phyloP scores from a whole-genome alignment of 164 flowering plant genomes.

The Paratinospora sagittata region DNA sequence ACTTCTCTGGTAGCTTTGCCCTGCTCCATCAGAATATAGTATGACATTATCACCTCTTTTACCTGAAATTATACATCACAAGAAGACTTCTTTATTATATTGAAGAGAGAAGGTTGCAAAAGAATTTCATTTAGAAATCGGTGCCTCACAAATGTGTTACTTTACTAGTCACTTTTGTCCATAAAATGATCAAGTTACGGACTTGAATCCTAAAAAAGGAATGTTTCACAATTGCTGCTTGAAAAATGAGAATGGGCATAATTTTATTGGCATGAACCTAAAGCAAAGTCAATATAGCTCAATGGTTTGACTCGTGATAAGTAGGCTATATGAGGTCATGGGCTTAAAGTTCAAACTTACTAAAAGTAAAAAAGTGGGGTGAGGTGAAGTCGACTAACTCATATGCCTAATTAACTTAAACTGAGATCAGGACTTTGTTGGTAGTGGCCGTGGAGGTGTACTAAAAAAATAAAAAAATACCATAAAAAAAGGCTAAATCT shows the following conservation, averaged over 20 bases:
- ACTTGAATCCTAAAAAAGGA: not conserved
- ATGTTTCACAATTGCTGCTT: not conserved
- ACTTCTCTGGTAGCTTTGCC: slow-evolving; percentile 65
- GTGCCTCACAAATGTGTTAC: not conserved
- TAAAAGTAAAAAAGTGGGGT: too few relatives aligned
- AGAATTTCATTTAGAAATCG: not conserved
- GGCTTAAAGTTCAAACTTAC: too few relatives aligned
- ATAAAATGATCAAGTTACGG: not conserved
- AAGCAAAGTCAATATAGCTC: too few relatives aligned
- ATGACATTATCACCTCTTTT: slow-evolving; percentile 69
- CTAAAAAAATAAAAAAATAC: too few relatives aligned
- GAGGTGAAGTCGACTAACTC: too few relatives aligned
- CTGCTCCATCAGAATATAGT: slow-evolving; percentile 69
- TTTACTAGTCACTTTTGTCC: not conserved
- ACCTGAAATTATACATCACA: slow-evolving; percentile 45
- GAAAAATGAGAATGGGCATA: not conserved
- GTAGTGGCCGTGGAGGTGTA: too few relatives aligned
- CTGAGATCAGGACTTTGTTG: too few relatives aligned
- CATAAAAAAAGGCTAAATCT: not conserved
- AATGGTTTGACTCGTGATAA: too few relatives aligned
- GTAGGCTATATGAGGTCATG: too few relatives aligned
- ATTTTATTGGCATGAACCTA: not conserved
- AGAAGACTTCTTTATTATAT: not conserved
- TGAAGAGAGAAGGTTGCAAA: not conserved
- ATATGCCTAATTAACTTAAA: too few relatives aligned